Base-by-base conservation (phyloP, 2,329 filamentous ascomycete species). In the Lecanosticta acicola region DNA sequence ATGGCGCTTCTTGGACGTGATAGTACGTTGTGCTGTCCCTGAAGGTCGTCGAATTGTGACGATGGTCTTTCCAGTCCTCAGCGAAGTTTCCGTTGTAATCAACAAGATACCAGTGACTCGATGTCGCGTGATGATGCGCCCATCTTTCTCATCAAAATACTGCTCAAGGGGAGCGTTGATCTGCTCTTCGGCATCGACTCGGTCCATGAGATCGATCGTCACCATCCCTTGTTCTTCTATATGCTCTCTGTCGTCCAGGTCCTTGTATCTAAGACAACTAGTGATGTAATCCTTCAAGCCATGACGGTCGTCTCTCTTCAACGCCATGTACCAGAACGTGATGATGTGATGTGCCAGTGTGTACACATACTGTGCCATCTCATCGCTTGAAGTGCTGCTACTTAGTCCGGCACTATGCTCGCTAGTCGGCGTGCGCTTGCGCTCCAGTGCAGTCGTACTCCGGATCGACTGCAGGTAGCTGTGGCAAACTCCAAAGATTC, bases 341-440 rank as follows among this genome's bases (percentile, higher is more conserved):
- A 98, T 90, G 57, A 95, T 88, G 64, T 97, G 90, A 63, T 95
- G 95, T 7, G 91, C 91, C 42, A 97, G 73, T 1, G 89, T 86
- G 65, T 94, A 93, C 19, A 98, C 87, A 64, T 98, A 98, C 66
- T 51, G 71, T 60, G 45, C 54, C 48, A 55, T 55, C 24, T 57
- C 54, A 11, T 71, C 68, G 42, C 40, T 39, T 34, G 58, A 43
- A 47, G 46, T 43, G 43, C 50, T 46, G 26, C 48, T 55, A 32
- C 48, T 56, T 20, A 51, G 41, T 8, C 48, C 51, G n/a, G 54
- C 53, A 39, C 58, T 63, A 35, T 54, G 47, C 32, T 59, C 57
- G 39, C 54, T 57, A 2, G 49, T 57, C 3, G 59, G 54, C 16
- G 59, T 60, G 8, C 48, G 49, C 26, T 54, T 57, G 9, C 56